Evolutionary conservation across 192 early-diverging fungal species (phyloP), one percentile per base, ranked within the genome.

Genomic region (Podila clonocystis): DNA sequence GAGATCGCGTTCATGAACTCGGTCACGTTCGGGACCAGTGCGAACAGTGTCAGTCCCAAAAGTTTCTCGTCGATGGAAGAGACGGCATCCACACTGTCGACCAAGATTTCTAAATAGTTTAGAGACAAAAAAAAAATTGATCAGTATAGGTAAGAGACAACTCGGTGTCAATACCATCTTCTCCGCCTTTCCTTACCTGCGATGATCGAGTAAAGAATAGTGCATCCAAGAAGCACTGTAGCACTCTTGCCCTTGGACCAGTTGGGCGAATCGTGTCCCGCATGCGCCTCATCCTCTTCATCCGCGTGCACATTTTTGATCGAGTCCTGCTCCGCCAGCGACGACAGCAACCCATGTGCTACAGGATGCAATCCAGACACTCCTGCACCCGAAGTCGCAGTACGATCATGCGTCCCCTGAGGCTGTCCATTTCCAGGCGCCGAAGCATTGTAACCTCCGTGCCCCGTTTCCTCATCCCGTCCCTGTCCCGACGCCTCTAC

Each of bases 1-100:
- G 95, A 94, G 74, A 98, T 96, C 49, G 96, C 97, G 77, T 93
- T 93, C 83, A 90, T 91, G 85, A 99, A 97, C 85, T 99, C 98
- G 11, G 98, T 97, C 50, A 97, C 91, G 63, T 93, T 95, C n/a
- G 98, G 98, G 6, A 96, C 96, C 67, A 98, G 71, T 12, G 96
- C 95, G 87, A 99, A 97, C 65, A 99, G 77, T 4, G 98, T 99
- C 72, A 97, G 82, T 0, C 97, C 97, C 33, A 99, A 73, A 61
- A 96, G 91, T 79, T 99, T 99, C 67, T 96, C 94, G 74, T 90
- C 91, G 57, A 97, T 87, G 3, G 83, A 82, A 20, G 86, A 72
- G 13, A 98, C 93, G 45, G 86, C 87, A 64, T 97, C 96, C 38
- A 97, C 93, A 55, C 90, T 93, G 63, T 90, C 87, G 8, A 99